Conservation (phyloP, 2,329 filamentous ascomycete species). For the Dactylellina leptospora region DNA sequence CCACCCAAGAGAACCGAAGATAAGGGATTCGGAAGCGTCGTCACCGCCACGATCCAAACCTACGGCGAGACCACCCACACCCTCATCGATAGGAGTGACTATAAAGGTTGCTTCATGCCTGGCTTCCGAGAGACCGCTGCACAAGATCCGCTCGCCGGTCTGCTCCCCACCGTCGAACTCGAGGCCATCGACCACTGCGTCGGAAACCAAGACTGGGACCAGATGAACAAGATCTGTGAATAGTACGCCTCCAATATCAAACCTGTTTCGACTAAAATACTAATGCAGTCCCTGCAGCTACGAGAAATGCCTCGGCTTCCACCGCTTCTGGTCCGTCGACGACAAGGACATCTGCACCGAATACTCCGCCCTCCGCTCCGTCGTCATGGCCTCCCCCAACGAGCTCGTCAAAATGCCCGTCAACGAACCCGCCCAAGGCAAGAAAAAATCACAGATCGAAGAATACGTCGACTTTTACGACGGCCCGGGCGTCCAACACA, state of each 20-base stretch:
- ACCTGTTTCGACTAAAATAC: constrained; percentile 5
- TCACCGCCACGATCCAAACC: constrained; percentile 82
- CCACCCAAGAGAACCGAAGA: constrained; percentile 66
- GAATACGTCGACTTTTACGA: constrained; percentile 91
- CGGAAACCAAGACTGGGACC: constrained; percentile 94
- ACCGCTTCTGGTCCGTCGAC: constrained; percentile 97
- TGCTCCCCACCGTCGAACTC: constrained; percentile 62
- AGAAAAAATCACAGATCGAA: constrained; percentile 93
- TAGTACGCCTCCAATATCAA: constrained; percentile 65
- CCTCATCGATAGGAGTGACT: constrained; percentile 76
- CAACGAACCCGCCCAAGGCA: constrained; percentile 90
- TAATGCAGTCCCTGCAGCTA: constrained; percentile 70
- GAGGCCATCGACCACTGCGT: constrained; percentile 93
- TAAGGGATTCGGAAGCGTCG: constrained; percentile 62
- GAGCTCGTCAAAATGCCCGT: constrained; percentile 96
- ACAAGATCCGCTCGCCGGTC: constrained; percentile 63
- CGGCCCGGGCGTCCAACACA: constrained; percentile 90
- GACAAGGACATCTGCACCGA: constrained; percentile 92
- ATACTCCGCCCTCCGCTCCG: constrained; percentile 84
- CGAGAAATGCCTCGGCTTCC: constrained; percentile 87
- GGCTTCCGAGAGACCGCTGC: constrained; percentile 72
- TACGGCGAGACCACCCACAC: constrained; percentile 97
- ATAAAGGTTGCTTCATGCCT: constrained; percentile 80
- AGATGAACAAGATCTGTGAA: constrained; percentile 75
- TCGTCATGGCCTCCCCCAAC: constrained; percentile 89